Evolutionary conservation across 345 rosid genomes (phyloP).

Genomic region (Hibiscus mutabilis): DNA sequence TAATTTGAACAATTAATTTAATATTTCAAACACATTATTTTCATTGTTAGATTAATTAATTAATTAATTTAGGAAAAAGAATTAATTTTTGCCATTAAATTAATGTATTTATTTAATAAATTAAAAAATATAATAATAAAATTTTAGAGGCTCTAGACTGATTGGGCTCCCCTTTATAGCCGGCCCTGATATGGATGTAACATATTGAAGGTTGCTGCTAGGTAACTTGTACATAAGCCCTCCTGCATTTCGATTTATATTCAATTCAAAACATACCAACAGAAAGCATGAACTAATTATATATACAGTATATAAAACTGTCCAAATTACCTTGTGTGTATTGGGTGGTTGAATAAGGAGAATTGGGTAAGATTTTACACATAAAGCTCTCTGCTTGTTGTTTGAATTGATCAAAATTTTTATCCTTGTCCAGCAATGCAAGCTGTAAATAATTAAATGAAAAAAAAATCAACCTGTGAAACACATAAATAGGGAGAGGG

Average conservation of each 20-base stretch:
- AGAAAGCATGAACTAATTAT: neutral
- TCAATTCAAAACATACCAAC: neutral
- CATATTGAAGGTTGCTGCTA: slow-evolving; percentile 76
- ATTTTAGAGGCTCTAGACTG: no score
- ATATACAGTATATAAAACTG: neutral
- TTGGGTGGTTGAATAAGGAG: slow-evolving; percentile 67
- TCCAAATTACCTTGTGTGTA: slow-evolving; percentile 64
- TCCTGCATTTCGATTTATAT: slow-evolving; percentile 30
- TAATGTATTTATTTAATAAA: no score
- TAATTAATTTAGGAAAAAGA: no score
- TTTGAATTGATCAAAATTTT: slow-evolving; percentile 49
- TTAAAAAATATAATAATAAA: no score
- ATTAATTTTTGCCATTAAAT: no score
- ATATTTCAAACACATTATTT: no score
- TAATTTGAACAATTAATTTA: no score
- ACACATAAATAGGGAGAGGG: neutral
- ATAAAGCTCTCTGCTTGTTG: slow-evolving; percentile 78
- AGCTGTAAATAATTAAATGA: slow-evolving; percentile 29
- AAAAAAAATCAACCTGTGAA: neutral
- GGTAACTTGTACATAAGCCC: slow-evolving; percentile 77
- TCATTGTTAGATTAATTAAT: no score
- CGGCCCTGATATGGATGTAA: slow-evolving; percentile 73
- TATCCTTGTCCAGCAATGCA: slow-evolving; percentile 52
- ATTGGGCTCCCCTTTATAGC: no score
- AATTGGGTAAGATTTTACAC: slow-evolving; percentile 69